Evolutionary conservation across 176 grass and related monocot species (phyloP), one percentile per base, ranked within the genome.

Genomic region (Hyparrhenia diplandra): DNA sequence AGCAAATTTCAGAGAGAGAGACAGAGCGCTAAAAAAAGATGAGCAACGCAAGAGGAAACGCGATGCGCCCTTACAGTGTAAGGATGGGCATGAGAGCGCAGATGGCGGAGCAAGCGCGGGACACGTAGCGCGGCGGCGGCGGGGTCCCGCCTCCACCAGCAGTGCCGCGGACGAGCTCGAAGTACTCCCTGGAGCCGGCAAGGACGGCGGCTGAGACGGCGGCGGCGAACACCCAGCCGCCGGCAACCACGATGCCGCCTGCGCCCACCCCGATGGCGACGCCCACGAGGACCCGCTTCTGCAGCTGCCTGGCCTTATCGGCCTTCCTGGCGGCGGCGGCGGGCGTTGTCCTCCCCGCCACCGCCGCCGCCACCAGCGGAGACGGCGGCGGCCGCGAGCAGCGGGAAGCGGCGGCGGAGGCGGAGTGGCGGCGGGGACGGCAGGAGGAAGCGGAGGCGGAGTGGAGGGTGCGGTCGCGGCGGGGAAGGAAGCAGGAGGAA

Each of bases 1-100:
- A 57, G 34, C 6, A 64, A 55, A 45, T 4, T 78, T 24, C 55
- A 64, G 54, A 13, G 49, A 55, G 17, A 23, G 23, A 34, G 3
- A 21, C n/a, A 31, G 31, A 1, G 16, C 18, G 51, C 6, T 55
- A 6, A 36, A 2, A 54, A 5, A 36, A 81, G 25, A 75, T 65
- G 67, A 66, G 59, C 70, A 36, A 67, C 32, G 42, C 11, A 64
- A 64, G 59, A 55, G 55, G 41, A 86, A 67, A 21, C 18, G 46
- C 1, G 45, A 85, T 37, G 87, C 8, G 14, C 46, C 64, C 94
- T 91, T 87, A 97, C 94, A 93, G 73, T 5, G 94, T 80, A 57
- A 97, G 87, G 71, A 97, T 63, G 72, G 94, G 94, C 94, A 93
- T 89, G 80, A 93, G 63, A 16, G 88, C 80, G 80, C 94, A 97